These are phyloP conservation scores for Alternaria gansuensis DNA, from an alignment of 2,329 filamentous ascomycete genomes.

Conservation along the genomic window DNA sequence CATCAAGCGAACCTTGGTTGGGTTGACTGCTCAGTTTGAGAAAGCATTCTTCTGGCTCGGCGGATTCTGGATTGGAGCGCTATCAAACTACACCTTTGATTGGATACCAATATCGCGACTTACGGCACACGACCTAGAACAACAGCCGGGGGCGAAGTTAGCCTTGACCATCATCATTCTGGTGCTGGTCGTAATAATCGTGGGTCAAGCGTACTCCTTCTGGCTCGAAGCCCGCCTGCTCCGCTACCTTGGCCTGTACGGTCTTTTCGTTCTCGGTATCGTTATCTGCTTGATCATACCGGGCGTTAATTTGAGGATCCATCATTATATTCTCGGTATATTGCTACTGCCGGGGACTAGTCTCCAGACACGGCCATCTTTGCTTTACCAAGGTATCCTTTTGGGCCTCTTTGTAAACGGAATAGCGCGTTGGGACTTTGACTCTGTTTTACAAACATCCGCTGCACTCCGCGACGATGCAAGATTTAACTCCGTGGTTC, in stretches of 20 bases:
- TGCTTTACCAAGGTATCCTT: slow-evolving; percentile 50
- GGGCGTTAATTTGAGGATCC: slow-evolving; percentile 81
- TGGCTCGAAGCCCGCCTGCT: slow-evolving; percentile 82
- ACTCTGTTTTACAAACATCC: slow-evolving; percentile 80
- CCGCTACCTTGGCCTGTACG: slow-evolving; percentile 80
- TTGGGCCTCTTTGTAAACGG: slow-evolving; percentile 52
- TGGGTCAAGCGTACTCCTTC: slow-evolving; percentile 85
- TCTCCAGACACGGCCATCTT: slow-evolving; percentile 47
- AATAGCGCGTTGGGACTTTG: slow-evolving; percentile 51
- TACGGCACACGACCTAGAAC: slow-evolving; percentile 83
- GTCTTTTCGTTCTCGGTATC: slow-evolving; percentile 70
- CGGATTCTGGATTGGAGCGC: slow-evolving; percentile 84
- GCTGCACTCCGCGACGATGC: slow-evolving; percentile 69
- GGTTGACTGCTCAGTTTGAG: slow-evolving; percentile 81
- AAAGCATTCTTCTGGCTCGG: slow-evolving; percentile 91
- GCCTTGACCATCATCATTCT: slow-evolving; percentile 81
- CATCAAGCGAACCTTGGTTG: slow-evolving; percentile 74
- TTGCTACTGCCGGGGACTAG: slow-evolving; percentile 49
- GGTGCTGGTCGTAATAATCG: slow-evolving; percentile 70
- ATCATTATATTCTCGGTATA: slow-evolving; percentile 67
- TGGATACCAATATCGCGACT: slow-evolving; percentile 91
- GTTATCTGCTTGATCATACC: slow-evolving; percentile 76
- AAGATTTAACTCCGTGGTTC: slow-evolving; percentile 67
- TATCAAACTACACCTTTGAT: slow-evolving; percentile 94
- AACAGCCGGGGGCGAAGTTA: slow-evolving; percentile 86